Evolutionary conservation across 495 filamentous ascomycete genomes (phyloP), one percentile per base, ranked within the genome.

Genomic region (Opeltia flavorubescens): DNA sequence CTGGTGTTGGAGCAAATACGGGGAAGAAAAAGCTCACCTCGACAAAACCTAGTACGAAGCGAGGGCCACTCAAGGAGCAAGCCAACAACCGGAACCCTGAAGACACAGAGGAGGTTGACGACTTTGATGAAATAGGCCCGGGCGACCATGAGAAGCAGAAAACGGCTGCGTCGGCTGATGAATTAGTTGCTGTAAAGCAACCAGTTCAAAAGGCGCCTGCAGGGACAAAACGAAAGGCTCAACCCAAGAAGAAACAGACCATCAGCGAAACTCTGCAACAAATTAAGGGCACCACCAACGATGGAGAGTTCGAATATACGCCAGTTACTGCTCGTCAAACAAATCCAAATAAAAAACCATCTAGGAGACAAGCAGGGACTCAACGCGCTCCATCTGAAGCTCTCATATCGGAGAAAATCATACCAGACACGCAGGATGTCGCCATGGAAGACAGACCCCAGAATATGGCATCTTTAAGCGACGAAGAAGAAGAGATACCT

Each of bases 31-130:
- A 38, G 35, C 7, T n/a, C 21, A 18, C 46, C 3, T 21, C 13
- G 17, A 59, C 41, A 44, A 62, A 55, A 41, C 43, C 42, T 24
- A 29, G 26, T 20, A 46, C 39, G 17, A 55, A 57, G 46, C 60
- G 74, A 48, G 64, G 68, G 47, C 66, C 63, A 8, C 57, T 81
- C 33, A 62, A 64, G 21, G 78, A 78, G 38, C 70, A 70, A 52
- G 59, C 62, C 28, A 66, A 69, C 48, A 64, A 69, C 26, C 62
- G 63, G 44, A 50, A 61, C 43, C 62, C 58, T 21, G 74, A 68
- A 29, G 77, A 76, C 36, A 66, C 58, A 9, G 74, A 78, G 49
- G 74, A 76, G 39, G 58, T 70, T 2, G 72, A 68, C 40, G 64
- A 74, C 27, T 59, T 73, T 36, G 30, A 54, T 5, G 47, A 25